Evolutionary conservation across 768 basidiomycete genomes (phyloP), one percentile per base, ranked within the genome.

Genomic region (Mycena polygramma): DNA sequence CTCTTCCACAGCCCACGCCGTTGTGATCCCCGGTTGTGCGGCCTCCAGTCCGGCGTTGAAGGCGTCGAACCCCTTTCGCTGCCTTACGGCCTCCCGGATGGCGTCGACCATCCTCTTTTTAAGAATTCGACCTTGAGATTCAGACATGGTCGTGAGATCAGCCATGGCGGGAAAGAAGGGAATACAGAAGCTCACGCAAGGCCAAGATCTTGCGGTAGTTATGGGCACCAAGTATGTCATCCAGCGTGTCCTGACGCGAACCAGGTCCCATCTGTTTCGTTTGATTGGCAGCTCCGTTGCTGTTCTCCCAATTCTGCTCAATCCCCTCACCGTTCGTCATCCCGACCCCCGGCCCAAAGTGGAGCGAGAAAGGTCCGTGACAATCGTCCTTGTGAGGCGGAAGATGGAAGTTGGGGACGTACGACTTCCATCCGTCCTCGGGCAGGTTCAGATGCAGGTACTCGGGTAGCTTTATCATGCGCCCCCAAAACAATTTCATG

Each of bases 231-330:
- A 62, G n/a, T 13, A 48, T 48, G 46, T 62, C 60, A 30, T 62
- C 60, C 26, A 62, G 14, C 1, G 60, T 62, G 46, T 62, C 60
- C n/a, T 51, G 60, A 10, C 60, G 46, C 7, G 60, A 48, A 35
- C 62, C 76, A 19, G 73, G 75, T 6, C 80, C 81, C 83, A 84
- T 84, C 41, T 84, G 80, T 11, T 74, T 71, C 0, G 81, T 84
- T 46, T 81, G 82, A 2, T 70, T 63, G 7, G 81, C 80, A 2
- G 59, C 59, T 1, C 59, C 59, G 26, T 61, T 48, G 2, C 15
- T 17, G 20, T 48, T 48, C 46, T 48, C 46, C 46, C 46, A 48
- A 8, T 48, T 48, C 46, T 61, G 59, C 46, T 61, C 59, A 14
- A 61, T 49, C 4, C 46, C 59, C 35, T 61, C 59, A 7, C 59